A percentile compares a stretch with the other conserved stretches of the same genome.
phyloP scores from a whole-genome alignment of 192 early-diverging fungal species.

The Phycomyces nitens region DNA sequence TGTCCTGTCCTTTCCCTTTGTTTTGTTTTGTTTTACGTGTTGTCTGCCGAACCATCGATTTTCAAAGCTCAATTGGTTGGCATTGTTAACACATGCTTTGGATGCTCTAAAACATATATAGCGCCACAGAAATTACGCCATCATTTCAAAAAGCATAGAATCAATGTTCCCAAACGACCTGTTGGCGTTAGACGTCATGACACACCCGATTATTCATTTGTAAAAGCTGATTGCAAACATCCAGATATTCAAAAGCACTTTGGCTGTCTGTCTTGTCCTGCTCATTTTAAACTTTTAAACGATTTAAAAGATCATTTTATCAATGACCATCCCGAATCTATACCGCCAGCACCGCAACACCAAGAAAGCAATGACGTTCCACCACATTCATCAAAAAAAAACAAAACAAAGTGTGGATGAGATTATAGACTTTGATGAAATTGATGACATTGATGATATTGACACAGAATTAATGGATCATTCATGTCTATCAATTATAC shows the following conservation, averaged over 20 bases:
- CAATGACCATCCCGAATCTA: constrained; percentile 6
- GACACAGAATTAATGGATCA: constrained; percentile 5
- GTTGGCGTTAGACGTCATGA: constrained; percentile 3
- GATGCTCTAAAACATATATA: constrained; percentile 1
- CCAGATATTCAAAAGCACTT: not conserved
- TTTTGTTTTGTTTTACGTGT: too few species aligned
- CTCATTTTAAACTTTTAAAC: constrained; percentile 3
- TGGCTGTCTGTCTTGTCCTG: constrained; percentile 4
- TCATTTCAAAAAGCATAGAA: constrained; percentile 7
- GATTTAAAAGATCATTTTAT: constrained; percentile 10
- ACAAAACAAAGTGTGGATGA: too few species aligned
- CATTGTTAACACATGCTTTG: not conserved
- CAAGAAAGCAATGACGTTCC: too few species aligned
- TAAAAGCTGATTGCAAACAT: constrained; percentile 3
- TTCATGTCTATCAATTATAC: constrained; percentile 6
- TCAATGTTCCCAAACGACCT: not conserved
- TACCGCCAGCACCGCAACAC: not conserved
- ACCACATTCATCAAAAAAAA: too few species aligned
- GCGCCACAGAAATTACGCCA: constrained; percentile 1
- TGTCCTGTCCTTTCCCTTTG: too few species aligned
- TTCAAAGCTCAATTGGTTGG: constrained; percentile 5
- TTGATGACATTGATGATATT: too few species aligned
- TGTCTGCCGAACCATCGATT: constrained; percentile 3
- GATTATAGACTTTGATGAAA: too few species aligned
- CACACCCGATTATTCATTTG: constrained; percentile 1